Evolutionary conservation across 371 early-diverging fungal genomes (phyloP), one percentile per base, ranked within the genome.

Genomic region (Polyrhizophydium stewartii): DNA sequence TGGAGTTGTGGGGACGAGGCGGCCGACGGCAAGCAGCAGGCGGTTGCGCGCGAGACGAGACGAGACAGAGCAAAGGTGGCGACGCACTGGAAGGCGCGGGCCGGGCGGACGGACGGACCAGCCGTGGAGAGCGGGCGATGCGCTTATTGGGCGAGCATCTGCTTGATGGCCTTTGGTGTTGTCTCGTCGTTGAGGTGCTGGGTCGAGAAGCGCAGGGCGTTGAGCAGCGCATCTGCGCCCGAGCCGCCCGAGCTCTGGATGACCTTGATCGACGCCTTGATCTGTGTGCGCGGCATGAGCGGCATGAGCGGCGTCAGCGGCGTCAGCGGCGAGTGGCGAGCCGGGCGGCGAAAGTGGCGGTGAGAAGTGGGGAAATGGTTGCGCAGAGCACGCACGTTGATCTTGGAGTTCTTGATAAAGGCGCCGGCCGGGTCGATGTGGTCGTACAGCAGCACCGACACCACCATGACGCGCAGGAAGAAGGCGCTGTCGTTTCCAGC

Each of bases 371-470:
- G 27, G 19, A 60, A 59, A 27, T 21, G 28, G 24, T 24, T 21
- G 10, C 35, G 25, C 16, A 43, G 43, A 43, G 43, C 43, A 78
- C 84, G 77, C 76, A 88, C 87, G 73, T 92, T 91, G 65, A 93
- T 87, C 32, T 86, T 82, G 16, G 91, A 89, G 55, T 73, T 78
- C 64, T 88, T 87, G 59, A 73, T 74, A 68, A 91, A 91, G 5
- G 87, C 88, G 21, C 96, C 96, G 24, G 82, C 77, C 22, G 87
- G 83, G 67, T 88, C 82, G 50, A 94, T 84, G 71, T 92, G 91
- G 76, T 96, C 97, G 63, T 93, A 94, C 51, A 94, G 74, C 37
- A 96, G 83, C 59, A 92, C 89, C 50, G 90, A 88, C 21, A 87
- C 85, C 31, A 92, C 92, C 86, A 94, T 88, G 37, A 92, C 92